Evolutionary conservation across 139 green algal genomes (phyloP).

Genomic region (Auxenochlorella protothecoides): DNA sequence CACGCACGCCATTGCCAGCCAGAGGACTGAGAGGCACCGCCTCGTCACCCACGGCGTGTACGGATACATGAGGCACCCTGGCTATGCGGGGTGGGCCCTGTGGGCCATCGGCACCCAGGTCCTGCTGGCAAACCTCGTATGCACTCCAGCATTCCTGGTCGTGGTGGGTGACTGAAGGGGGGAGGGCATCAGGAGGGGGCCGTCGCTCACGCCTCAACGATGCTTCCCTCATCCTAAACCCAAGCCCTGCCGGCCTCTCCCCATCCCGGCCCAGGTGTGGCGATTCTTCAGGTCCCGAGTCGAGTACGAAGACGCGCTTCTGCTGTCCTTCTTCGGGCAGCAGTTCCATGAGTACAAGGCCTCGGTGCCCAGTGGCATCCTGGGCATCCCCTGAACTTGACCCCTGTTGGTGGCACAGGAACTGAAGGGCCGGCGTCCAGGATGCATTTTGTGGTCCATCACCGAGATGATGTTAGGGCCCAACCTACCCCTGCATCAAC

Average conservation of each 20-base stretch:
- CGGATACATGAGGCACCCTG: slow-evolving; percentile 66
- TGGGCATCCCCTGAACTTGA: slow-evolving; percentile 32
- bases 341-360: slow-evolving; percentile 37
- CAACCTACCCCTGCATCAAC: too few relatives aligned
- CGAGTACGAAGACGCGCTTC: slow-evolving; percentile 40
- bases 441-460: too few relatives aligned
- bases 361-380: slow-evolving; percentile 32
- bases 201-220: too few relatives aligned
- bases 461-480: too few relatives aligned
- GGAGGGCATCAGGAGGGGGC: too few relatives aligned
- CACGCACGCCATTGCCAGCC: too few relatives aligned
- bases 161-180: too few relatives aligned
- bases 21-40: slow-evolving; percentile 17
- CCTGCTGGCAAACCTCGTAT: slow-evolving; percentile 64
- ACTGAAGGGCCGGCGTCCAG: too few relatives aligned
- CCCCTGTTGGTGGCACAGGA: too few relatives aligned
- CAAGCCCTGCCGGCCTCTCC: background rate
- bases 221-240: background rate
- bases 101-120: slow-evolving; percentile 78
- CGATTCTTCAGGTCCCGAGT: slow-evolving; percentile 55
- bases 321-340: slow-evolving; percentile 51
- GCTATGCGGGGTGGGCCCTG: slow-evolving; percentile 80
- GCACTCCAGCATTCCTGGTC: background rate
- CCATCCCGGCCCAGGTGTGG: slow-evolving; percentile 30
- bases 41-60: slow-evolving; percentile 58